Evolutionary conservation across 202 grass and related monocot genomes (phyloP), one percentile per base, ranked within the genome.

Genomic region (Miscanthus sacchariflorus): DNA sequence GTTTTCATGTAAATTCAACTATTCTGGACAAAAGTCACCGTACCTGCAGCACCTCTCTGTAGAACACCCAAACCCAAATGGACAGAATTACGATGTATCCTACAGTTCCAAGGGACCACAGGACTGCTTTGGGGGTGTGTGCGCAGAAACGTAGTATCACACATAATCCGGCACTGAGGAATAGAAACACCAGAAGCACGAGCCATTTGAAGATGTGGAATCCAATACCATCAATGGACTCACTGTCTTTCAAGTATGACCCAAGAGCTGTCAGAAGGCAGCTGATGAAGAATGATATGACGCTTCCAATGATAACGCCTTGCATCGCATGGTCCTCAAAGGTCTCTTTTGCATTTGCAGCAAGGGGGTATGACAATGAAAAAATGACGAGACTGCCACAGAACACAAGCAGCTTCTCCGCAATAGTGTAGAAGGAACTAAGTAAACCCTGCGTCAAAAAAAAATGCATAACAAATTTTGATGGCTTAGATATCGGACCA

Each of bases 381-480:
- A 38, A 24, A 42, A 79, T 9, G 35, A 63, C 19, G 3, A 79
- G 35, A 25, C 27, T 61, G 21, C 19, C 54, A 79, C 52, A 79
- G 54, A 79, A 79, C 12, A 79, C 7, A 79, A 59, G n/a, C 35
- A 79, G 19, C 11, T 79, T 79, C 36, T 61, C 54, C 76, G 35
- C 54, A 5, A 79, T 79, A 63, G 76, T 79, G 35, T 79, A 63
- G 35, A 79, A 63, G 54, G 54, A 61, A 63, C 76, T 39, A n/a
- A 79, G 56, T 25, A 79, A 43, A 64, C 77, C 77, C 56, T 79
- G 77, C 24, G 12, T 79, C 21, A 21, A 79, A 42, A 73, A 1
- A 25, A 73, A 12, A 27, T 33, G n/a, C 40, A 45, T 74, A 42
- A 42, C 5, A 46, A 11, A 44, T 10, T 44, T 44, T 24, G 10